Conservation (phyloP, 140 eudicot species). For the Cichorium intybus region DNA sequence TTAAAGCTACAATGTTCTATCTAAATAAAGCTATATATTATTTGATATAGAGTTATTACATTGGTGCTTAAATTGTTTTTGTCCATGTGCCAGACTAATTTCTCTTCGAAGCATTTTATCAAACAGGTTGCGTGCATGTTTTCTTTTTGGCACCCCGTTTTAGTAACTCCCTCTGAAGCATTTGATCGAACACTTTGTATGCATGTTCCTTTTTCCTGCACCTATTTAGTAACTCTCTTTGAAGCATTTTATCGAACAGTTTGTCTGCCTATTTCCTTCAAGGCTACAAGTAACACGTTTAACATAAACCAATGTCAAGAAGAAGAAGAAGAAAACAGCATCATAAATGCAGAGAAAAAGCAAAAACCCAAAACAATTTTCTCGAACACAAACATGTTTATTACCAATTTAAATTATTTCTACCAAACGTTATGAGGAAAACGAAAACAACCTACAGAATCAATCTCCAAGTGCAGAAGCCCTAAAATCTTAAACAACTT, state of each 20-base stretch:
- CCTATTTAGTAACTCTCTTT: neutral
- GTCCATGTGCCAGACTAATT: neutral
- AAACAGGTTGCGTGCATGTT: no score
- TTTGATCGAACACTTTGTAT: neutral
- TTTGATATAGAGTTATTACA: neutral
- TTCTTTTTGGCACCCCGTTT: neutral
- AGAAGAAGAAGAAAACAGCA: neutral
- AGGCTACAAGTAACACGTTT: neutral
- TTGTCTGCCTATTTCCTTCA: neutral
- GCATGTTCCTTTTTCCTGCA: neutral
- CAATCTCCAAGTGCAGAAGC: constrained; percentile 33
- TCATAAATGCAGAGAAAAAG: neutral
- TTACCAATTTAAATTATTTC: constrained; percentile 21
- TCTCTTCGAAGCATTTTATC: neutral
- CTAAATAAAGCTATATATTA: constrained; percentile 2
- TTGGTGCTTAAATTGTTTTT: neutral
- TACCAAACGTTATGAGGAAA: neutral
- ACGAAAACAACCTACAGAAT: constrained; percentile 22
- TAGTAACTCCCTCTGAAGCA: neutral
- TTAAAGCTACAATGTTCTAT: neutral
- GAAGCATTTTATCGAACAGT: neutral
- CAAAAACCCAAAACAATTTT: neutral
- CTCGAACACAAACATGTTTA: constrained; percentile 19
- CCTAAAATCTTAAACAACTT: constrained; percentile 19
- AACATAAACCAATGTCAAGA: neutral